These are phyloP conservation scores for Naganishia randhawae DNA, from an alignment of 768 basidiomycete genomes.

Conservation along the genomic window DNA sequence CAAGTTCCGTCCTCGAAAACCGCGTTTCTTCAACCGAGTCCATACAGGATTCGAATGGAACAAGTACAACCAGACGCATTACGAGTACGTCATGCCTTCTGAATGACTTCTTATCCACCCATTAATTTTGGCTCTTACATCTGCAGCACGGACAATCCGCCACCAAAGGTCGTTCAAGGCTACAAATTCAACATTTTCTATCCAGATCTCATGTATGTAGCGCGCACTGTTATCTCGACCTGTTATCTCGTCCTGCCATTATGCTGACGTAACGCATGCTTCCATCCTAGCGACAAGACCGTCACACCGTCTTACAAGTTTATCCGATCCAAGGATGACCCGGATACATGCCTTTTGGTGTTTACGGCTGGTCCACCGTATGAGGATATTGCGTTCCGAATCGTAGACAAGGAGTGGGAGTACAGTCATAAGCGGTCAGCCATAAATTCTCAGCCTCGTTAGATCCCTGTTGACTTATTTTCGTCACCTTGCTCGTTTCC, in stretches of 20 bases:
- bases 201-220: constrained; percentile 75
- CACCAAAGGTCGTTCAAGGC: constrained; percentile 98
- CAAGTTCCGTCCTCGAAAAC: constrained; percentile 94
- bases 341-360: constrained; percentile 86
- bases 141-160: constrained; percentile 88
- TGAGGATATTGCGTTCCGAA: constrained; percentile 96
- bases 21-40: constrained; percentile 96
- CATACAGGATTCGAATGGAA: constrained; percentile 99
- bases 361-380: constrained; percentile 97
- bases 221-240: not conserved
- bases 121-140: not conserved
- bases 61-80: constrained; percentile 99
- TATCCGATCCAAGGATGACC: constrained; percentile 86
- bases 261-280: constrained; percentile 95
- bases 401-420: constrained; percentile 97
- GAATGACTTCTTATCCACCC: not conserved
- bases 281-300: constrained; percentile 92
- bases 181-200: constrained; percentile 99
- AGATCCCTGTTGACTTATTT: not conserved
- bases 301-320: constrained; percentile 97
- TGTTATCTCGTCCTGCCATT: constrained; percentile 50
- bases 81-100: constrained; percentile 66
- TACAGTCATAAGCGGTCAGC: constrained; percentile 88
- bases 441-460: not conserved
- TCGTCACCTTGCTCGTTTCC: not conserved